Conservation (phyloP, 2,329 filamentous ascomycete genomes). For the Aspergillus oerlinghausenensis region DNA sequence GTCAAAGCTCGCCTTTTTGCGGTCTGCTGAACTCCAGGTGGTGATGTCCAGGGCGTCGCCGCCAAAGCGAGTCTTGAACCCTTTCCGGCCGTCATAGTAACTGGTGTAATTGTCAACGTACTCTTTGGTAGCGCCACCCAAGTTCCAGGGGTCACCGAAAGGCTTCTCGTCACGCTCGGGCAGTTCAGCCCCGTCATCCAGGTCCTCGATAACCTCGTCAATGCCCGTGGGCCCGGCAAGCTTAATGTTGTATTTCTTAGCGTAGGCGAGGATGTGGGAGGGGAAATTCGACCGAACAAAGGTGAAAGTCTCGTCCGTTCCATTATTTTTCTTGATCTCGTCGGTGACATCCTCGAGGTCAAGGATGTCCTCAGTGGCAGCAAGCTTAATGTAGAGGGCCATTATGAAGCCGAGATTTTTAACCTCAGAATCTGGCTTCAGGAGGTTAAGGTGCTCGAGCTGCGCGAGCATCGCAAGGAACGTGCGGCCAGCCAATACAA, state of each 20-base stretch:
- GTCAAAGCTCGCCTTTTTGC: conserved; percentile 28
- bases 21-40: conserved; percentile 27
- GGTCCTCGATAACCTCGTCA: conserved; percentile 18
- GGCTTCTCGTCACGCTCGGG: neutral
- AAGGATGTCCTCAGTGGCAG: neutral
- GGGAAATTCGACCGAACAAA: neutral
- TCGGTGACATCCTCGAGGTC: neutral
- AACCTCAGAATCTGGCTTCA: conserved; percentile 33
- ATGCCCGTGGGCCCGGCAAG: conserved; percentile 15
- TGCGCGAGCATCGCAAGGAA: conserved; percentile 40
- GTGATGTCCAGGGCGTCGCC: conserved; percentile 39
- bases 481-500: conserved; percentile 10
- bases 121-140: neutral
- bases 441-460: conserved; percentile 30
- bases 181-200: conserved; percentile 11
- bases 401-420: conserved; percentile 38
- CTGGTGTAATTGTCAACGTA: neutral
- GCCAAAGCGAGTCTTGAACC: conserved; percentile 19
- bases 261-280: conserved; percentile 12
- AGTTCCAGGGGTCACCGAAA: neutral
- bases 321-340: neutral
- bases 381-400: conserved; percentile 28
- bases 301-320: neutral
- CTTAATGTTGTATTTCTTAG: conserved; percentile 13
- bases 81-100: neutral